Evolutionary conservation across 257 asterid genomes (phyloP), one percentile per base, ranked within the genome.

Genomic region (Phtheirospermum japonicum): DNA sequence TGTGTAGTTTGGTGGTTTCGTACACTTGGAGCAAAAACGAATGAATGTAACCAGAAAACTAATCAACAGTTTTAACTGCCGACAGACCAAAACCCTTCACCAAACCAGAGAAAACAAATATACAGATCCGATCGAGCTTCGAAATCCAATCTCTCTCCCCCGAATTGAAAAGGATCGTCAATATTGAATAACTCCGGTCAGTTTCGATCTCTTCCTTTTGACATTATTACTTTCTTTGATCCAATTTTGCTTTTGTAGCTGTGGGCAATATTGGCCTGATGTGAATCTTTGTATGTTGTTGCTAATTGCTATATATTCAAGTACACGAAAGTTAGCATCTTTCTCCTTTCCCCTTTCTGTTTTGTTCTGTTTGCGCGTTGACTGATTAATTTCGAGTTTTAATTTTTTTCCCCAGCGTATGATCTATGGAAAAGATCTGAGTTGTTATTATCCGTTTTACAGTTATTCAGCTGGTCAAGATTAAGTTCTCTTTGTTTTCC

Each of bases 61-160:
- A 28, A 42, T 33, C 13, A 73, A 65, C 73, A 71, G 69, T 50
- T 54, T 65, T 65, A 70, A 77, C 79, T 57, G 51, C 77, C 77
- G 76, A 78, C 76, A 68, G 37, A 23, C 66, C 61, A 51, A 54
- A 45, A 71, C 74, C 30, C 55, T 50, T 42, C 66, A 49, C 71
- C 77, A 59, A 70, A 54, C 43, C 19, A 14, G 6, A 43, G 28
- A 65, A 65, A 56, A 23, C 3, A 17, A 9, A 19, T n/a, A 19
- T 13, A 13, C 70, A 70, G 75, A 78, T 77, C 83, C 66, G 36
- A 67, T 64, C 71, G 51, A 43, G 45, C 40, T 12, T 26, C 49
- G 28, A 28, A 20, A 13, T 32, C 46, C 20, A 20, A 23, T 23
- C 23, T 17, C 32, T 34, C 37, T 7, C 9, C 48, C 55, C 39